A percentile compares a stretch with the other conserved stretches of the same genome.
Evolutionary conservation across 352 stramenopile species (phyloP).

Genomic region (Pythium sp.): DNA sequence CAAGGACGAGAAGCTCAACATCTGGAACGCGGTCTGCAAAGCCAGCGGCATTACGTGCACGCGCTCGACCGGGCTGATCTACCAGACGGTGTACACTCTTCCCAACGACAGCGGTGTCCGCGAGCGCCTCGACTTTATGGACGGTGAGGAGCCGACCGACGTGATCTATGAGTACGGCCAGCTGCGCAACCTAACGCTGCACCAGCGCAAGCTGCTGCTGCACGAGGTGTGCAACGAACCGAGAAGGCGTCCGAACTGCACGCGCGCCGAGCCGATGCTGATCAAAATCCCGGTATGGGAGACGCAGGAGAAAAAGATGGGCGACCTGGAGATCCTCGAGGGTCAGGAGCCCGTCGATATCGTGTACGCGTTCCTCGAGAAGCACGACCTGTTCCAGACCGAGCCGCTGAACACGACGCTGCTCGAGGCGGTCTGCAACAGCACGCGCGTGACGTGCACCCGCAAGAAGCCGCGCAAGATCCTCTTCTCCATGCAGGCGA

Average conservation of each 20-base stretch:
- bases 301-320: constrained; percentile 61
- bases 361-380: constrained; percentile 85
- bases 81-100: constrained; percentile 59
- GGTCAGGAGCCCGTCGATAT: constrained; percentile 77
- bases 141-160: constrained; percentile 70
- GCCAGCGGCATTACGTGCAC: constrained; percentile 51
- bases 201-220: constrained; percentile 64
- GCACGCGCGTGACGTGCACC: constrained; percentile 54
- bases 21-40: constrained; percentile 53
- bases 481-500: constrained; percentile 78
- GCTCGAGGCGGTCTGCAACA: constrained; percentile 69
- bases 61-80: constrained; percentile 54
- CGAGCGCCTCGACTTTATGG: constrained; percentile 67
- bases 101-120: constrained; percentile 32
- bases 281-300: constrained; percentile 77
- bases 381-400: constrained; percentile 84
- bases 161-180: constrained; percentile 74
- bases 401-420: constrained; percentile 74
- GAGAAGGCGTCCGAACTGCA: constrained; percentile 64
- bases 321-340: constrained; percentile 69
- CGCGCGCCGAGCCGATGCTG: constrained; percentile 71
- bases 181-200: constrained; percentile 66
- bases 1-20: constrained; percentile 52
- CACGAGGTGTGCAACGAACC: constrained; percentile 70
- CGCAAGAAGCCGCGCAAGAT: constrained; percentile 58